These are phyloP conservation scores for Leishmania major DNA, from an alignment of 208 protist species.

Conservation along the genomic window DNA sequence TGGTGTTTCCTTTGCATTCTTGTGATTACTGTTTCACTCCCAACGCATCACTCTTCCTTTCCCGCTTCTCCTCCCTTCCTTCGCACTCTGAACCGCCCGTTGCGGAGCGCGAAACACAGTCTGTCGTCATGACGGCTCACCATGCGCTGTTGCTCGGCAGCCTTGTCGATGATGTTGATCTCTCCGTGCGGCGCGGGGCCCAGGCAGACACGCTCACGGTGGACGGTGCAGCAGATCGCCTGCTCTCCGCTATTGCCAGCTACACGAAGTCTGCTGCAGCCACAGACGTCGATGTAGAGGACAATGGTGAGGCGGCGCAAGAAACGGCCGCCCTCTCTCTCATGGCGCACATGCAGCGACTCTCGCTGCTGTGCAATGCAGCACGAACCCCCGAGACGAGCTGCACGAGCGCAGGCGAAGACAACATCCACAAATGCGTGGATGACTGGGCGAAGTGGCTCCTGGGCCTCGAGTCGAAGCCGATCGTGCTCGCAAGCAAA, in stretches of 20 bases:
- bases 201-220: neutral
- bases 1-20: neutral
- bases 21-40: neutral
- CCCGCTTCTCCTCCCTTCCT: too few species aligned
- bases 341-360: conserved; percentile 8
- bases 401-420: neutral
- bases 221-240: neutral
- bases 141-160: neutral
- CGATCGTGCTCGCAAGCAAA: conserved; percentile 2
- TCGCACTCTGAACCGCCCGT: neutral
- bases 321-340: neutral
- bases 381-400: neutral
- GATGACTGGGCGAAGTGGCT: conserved; percentile 5
- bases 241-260: neutral
- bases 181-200: neutral
- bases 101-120: neutral
- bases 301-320: neutral
- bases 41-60: too few species aligned
- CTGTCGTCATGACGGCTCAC: neutral
- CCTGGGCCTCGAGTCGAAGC: neutral
- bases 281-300: neutral
- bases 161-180: neutral
- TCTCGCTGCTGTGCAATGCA: conserved; percentile 2
- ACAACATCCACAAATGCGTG: neutral
- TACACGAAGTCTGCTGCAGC: neutral